Evolutionary conservation across 805 yeast genomes (phyloP).

Genomic region (Candida loeiensis): DNA sequence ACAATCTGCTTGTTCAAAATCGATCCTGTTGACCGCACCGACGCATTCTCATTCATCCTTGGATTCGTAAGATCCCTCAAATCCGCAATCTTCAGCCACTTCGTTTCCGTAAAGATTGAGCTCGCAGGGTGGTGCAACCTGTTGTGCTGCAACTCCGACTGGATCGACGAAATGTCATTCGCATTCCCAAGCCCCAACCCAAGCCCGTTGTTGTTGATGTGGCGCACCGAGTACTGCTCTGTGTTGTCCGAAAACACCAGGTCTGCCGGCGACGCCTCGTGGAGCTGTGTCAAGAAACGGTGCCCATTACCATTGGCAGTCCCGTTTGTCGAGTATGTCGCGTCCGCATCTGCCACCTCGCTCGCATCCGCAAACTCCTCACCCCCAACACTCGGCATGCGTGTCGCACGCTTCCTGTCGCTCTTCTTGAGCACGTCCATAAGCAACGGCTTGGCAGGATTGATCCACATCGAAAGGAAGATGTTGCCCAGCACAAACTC

Average conservation of each 20-base stretch:
- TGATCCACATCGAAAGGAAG: slow-evolving; percentile 30
- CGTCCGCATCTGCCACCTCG: not conserved
- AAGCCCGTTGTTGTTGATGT: slow-evolving; percentile 10
- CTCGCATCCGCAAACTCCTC: slow-evolving; percentile 5
- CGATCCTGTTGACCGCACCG: slow-evolving; percentile 14
- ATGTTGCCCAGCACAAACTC: slow-evolving; percentile 26
- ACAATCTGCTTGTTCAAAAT: slow-evolving; percentile 30
- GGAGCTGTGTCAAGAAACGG: slow-evolving; percentile 5
- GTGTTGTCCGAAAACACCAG: slow-evolving; percentile 8
- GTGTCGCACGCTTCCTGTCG: not conserved
- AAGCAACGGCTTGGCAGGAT: slow-evolving; percentile 24
- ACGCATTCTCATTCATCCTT: slow-evolving; percentile 10
- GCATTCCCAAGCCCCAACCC: slow-evolving; percentile 38
- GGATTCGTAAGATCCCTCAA: slow-evolving; percentile 22
- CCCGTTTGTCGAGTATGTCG: not conserved
- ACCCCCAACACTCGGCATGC: not conserved
- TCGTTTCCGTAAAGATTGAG: slow-evolving; percentile 9
- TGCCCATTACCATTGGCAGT: slow-evolving; percentile 1
- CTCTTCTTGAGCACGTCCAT: slow-evolving; percentile 9
- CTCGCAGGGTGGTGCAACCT: slow-evolving; percentile 2
- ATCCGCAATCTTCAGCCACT: slow-evolving; percentile 11
- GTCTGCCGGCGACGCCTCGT: slow-evolving; percentile 5
- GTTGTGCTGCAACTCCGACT: slow-evolving; percentile 26
- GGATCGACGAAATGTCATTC: slow-evolving; percentile 39
- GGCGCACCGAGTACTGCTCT: slow-evolving; percentile 7